Evolutionary conservation across 768 basidiomycete genomes (phyloP).

Genomic region (Mycena capillaripes): DNA sequence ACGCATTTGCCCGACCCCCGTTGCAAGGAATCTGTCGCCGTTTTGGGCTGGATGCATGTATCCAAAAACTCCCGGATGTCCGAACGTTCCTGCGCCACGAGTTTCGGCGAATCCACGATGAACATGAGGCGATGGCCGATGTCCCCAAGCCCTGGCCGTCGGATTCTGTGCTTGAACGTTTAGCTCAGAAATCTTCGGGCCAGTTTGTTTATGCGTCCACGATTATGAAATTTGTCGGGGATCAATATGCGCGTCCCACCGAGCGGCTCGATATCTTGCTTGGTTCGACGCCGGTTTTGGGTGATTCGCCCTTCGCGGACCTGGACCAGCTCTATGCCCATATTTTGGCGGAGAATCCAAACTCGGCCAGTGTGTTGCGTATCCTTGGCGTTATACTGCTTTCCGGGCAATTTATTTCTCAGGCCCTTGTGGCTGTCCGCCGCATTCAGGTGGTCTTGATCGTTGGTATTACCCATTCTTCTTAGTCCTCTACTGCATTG

Average conservation of each 20-base stretch:
- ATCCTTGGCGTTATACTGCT: neutral
- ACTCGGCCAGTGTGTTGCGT: neutral
- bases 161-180: neutral
- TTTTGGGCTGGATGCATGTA: neutral
- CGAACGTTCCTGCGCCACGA: neutral
- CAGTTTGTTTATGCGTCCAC: neutral
- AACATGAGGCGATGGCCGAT: neutral
- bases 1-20: neutral
- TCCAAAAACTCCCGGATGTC: neutral
- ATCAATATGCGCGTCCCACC: neutral
- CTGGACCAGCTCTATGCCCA: neutral
- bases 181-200: neutral
- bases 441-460: too few species aligned
- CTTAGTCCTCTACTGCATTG: too few species aligned
- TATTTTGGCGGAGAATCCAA: neutral
- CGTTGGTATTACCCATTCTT: too few species aligned
- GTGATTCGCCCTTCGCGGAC: neutral
- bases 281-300: neutral
- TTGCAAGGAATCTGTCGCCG: neutral
- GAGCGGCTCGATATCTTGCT: neutral
- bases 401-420: neutral
- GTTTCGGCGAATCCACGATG: neutral
- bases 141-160: neutral
- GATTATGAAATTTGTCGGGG: neutral
- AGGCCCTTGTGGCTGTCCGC: neutral